Percentiles rank a stretch among this genome's conserved stretches.
These are phyloP conservation scores for Aspergillus incahuasiensis DNA, from an alignment of 495 filamentous ascomycete genomes.

Conservation along the genomic window DNA sequence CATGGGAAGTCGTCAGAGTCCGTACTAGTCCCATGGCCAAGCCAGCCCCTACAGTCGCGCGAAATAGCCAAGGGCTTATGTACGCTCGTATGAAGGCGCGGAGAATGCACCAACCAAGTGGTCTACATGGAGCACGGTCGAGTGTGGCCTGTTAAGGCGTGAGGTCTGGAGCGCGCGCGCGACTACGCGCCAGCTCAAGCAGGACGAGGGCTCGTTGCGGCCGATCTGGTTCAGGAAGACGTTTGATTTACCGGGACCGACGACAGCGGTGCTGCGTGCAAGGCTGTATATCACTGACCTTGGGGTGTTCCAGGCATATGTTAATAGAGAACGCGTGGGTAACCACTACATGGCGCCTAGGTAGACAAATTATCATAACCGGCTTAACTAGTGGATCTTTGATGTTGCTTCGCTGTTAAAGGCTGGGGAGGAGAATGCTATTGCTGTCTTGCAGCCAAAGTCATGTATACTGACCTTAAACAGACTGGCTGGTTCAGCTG, in stretches of 20 bases:
- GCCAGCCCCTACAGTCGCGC: background rate
- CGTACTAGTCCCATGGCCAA: background rate
- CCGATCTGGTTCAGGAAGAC: conserved; percentile 28
- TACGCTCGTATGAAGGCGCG: background rate
- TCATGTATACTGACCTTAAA: conserved; percentile 48
- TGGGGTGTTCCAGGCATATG: conserved; percentile 46
- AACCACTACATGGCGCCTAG: conserved; percentile 45
- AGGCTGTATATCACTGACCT: conserved; percentile 49
- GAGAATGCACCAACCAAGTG: background rate
- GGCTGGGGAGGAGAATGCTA: conserved; percentile 35
- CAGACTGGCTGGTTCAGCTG: conserved; percentile 44
- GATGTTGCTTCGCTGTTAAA: conserved; percentile 41
- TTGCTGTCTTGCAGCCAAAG: conserved; percentile 31
- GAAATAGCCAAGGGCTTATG: background rate
- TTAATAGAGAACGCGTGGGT: conserved; percentile 48
- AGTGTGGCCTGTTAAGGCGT: background rate
- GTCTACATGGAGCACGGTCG: conserved; percentile 3
- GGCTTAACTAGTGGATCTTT: conserved; percentile 47
- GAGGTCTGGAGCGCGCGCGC: background rate
- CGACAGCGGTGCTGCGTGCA: conserved; percentile 20
- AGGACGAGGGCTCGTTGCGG: conserved; percentile 16
- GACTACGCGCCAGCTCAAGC: background rate
- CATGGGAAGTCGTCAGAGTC: background rate
- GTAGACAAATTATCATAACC: conserved; percentile 50
- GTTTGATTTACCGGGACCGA: conserved; percentile 14